These are phyloP conservation scores for Syncephalastrum monosporum DNA, from an alignment of 371 early-diverging fungal species.

Conservation along the genomic window DNA sequence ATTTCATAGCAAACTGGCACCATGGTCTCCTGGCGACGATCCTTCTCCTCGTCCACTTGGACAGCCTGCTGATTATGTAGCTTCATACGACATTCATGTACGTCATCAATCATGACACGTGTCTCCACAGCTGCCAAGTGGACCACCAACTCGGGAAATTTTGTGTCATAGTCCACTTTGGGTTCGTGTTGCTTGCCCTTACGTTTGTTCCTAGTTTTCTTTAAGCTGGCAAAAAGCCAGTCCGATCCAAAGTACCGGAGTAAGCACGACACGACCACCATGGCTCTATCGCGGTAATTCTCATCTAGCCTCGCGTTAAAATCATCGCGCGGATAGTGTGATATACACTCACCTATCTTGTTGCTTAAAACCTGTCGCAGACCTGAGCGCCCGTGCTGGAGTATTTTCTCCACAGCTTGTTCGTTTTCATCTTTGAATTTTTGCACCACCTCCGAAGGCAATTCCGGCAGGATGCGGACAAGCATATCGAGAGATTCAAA, in stretches of 20 bases:
- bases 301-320: constrained; percentile 16
- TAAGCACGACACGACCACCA: constrained; percentile 26
- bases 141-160: constrained; percentile 45
- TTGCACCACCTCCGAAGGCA: constrained; percentile 31
- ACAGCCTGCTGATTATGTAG: constrained; percentile 21
- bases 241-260: constrained; percentile 41
- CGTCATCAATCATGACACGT: constrained; percentile 50
- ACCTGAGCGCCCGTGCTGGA: constrained; percentile 23
- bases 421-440: constrained; percentile 28
- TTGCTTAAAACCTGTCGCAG: constrained; percentile 35
- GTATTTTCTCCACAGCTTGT: constrained; percentile 15
- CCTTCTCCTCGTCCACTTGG: constrained; percentile 17
- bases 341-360: constrained; percentile 28
- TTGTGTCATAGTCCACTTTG: constrained; percentile 18
- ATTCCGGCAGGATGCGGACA: constrained; percentile 21
- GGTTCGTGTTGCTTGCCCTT: constrained; percentile 21
- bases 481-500: constrained; percentile 34
- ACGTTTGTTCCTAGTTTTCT: constrained; percentile 19
- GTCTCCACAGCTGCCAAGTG: constrained; percentile 51
- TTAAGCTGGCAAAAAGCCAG: constrained; percentile 41
- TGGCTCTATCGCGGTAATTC: constrained; percentile 31
- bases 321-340: neutral
- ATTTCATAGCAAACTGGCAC: constrained; percentile 48
- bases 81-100: constrained; percentile 28
- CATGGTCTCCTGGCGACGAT: constrained; percentile 33